Evolutionary conservation across 257 asterid genomes (phyloP).

Genomic region (Solanum bulbocastanum): DNA sequence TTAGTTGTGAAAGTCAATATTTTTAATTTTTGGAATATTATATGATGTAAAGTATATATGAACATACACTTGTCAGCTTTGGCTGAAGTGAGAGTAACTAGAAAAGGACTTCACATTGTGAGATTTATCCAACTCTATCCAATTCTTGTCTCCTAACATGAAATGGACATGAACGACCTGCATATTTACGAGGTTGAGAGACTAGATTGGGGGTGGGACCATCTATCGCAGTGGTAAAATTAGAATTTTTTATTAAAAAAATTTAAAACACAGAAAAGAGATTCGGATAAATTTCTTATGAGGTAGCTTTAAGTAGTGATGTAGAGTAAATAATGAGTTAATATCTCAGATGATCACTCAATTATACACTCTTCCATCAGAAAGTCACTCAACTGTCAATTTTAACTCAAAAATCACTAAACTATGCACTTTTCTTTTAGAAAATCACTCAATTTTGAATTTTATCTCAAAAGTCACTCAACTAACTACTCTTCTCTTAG

Average conservation of each 20-base stretch:
- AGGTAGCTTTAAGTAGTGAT: too few species aligned
- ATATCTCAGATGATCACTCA: too few species aligned
- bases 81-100: background rate
- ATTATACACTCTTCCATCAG: too few species aligned
- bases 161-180: background rate
- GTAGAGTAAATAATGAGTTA: too few species aligned
- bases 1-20: background rate
- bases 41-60: background rate
- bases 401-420: too few species aligned
- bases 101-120: background rate
- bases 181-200: background rate
- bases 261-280: accelerated
- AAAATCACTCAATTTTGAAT: too few species aligned
- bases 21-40: background rate
- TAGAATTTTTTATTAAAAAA: accelerated
- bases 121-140: background rate
- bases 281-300: accelerated
- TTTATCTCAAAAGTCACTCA: too few species aligned
- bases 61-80: background rate
- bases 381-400: too few species aligned
- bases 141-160: background rate
- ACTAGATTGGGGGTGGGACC: background rate
- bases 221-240: too few species aligned
- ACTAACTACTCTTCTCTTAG: too few species aligned
- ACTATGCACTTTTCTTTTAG: too few species aligned